These are phyloP conservation scores for Aaosphaeria pasadenensis DNA, from an alignment of 2,329 filamentous ascomycete species.

Conservation along the genomic window DNA sequence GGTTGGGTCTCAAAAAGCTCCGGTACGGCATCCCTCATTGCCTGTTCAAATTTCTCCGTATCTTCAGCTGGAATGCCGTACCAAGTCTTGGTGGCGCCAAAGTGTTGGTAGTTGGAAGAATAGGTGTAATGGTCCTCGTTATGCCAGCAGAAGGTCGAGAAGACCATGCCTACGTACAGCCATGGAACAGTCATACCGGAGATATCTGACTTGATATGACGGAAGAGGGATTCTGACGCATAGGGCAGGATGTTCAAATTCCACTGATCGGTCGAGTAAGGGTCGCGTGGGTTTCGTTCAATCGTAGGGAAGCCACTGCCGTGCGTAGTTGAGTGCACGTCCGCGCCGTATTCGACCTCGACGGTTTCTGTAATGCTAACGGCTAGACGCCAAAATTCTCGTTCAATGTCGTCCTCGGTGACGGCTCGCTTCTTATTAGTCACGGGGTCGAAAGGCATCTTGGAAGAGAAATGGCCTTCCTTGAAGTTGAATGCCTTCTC, in stretches of 20 bases:
- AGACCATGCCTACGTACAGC: conserved; percentile 99
- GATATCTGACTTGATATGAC: conserved; percentile 96
- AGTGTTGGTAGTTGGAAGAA: conserved; percentile 97
- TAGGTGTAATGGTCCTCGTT: conserved; percentile 98
- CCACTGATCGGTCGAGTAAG: conserved; percentile 89
- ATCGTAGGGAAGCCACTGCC: conserved; percentile 95
- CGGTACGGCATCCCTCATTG: conserved; percentile 92
- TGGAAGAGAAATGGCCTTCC: conserved; percentile 85
- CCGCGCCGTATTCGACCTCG: conserved; percentile 95
- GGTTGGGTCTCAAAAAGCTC: conserved; percentile 97
- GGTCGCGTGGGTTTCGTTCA: conserved; percentile 82
- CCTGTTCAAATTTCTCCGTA: conserved; percentile 89
- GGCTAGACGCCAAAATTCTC: conserved; percentile 94
- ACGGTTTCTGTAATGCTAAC: conserved; percentile 93
- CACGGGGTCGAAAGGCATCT: conserved; percentile 82
- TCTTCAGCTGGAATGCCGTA: conserved; percentile 95
- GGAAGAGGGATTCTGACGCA: conserved; percentile 86
- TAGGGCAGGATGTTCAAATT: conserved; percentile 92
- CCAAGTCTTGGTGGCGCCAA: conserved; percentile 98
- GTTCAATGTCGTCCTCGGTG: conserved; percentile 92
- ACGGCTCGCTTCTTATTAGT: conserved; percentile 77
- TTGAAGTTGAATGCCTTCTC: conserved; percentile 96
- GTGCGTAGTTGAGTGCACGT: conserved; percentile 97
- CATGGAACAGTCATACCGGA: conserved; percentile 99
- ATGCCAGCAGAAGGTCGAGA: conserved; percentile 99